phyloP scores from a whole-genome alignment of 1,284 basidiomycete genomes.

The Trametes pubescens region DNA sequence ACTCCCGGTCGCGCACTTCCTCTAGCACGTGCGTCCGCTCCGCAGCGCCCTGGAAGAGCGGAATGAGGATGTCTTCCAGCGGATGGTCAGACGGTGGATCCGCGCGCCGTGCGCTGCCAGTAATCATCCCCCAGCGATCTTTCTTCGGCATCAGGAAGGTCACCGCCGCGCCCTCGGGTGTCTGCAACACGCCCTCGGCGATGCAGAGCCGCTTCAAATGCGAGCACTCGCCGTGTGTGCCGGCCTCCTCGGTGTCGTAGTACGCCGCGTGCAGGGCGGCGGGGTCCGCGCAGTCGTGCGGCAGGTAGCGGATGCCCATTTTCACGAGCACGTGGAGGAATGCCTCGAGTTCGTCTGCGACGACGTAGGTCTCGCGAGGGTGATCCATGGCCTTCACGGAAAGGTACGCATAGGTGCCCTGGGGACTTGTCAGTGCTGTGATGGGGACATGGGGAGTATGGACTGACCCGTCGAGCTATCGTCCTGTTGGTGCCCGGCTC shows the following conservation, averaged over 20 bases:
- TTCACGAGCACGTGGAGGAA: conserved; percentile 16
- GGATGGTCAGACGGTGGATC: neutral
- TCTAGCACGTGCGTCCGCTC: neutral
- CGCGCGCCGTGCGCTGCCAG: neutral
- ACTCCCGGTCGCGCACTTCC: neutral
- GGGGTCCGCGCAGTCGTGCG: conserved; percentile 6
- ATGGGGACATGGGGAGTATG: neutral
- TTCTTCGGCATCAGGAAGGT: neutral
- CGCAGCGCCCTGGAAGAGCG: neutral
- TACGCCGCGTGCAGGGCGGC: conserved; percentile 2
- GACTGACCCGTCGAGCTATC: too few species aligned
- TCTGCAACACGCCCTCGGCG: neutral
- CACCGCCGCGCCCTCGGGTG: neutral
- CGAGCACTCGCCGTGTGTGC: neutral
- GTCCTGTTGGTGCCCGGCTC: neutral
- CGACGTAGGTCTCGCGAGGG: neutral
- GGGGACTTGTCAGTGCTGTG: neutral
- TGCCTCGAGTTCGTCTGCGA: conserved; percentile 21
- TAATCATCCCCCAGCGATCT: too few species aligned
- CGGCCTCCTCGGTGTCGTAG: neutral
- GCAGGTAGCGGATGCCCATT: conserved; percentile 7
- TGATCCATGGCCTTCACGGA: conserved; percentile 10
- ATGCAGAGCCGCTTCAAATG: conserved; percentile 11
- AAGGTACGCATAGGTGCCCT: conserved; percentile 17
- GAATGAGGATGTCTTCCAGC: neutral